Percentiles rank a stretch among this genome's conserved stretches.
Conservation (phyloP, 495 filamentous ascomycete genomes). For the Alectoria sarmentosa region DNA sequence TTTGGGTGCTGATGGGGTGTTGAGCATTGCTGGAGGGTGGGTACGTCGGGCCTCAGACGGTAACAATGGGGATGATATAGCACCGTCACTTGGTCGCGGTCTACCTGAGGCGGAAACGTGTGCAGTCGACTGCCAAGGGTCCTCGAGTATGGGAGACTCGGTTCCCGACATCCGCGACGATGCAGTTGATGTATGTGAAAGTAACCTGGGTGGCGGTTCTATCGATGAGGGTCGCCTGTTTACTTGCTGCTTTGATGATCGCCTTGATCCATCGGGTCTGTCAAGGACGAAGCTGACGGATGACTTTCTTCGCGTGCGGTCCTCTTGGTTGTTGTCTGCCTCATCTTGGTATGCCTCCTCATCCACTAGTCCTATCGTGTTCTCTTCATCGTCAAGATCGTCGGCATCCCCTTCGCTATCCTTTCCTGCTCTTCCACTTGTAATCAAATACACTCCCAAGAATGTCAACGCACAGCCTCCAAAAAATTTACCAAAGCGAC, state of each 20-base stretch:
- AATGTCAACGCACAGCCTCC: constrained; percentile 89
- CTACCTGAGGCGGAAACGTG: constrained; percentile 8
- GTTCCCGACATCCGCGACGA: constrained; percentile 5
- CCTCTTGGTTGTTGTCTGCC: constrained; percentile 28
- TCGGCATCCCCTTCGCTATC: constrained; percentile 42
- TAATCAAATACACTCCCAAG: constrained; percentile 89
- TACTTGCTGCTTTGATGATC: constrained; percentile 15
- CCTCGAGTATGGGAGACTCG: constrained; percentile 14
- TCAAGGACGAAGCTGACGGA: constrained; percentile 21
- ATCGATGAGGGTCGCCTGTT: not conserved
- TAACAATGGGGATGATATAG: constrained; percentile 23
- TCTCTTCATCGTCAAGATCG: constrained; percentile 40
- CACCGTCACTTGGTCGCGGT: constrained; percentile 17
- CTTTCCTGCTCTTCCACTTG: constrained; percentile 47
- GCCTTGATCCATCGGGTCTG: constrained; percentile 11
- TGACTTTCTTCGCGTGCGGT: constrained; percentile 21
- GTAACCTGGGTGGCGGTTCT: constrained; percentile 12
- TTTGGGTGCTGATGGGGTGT: constrained; percentile 19
- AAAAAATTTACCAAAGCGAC: constrained; percentile 72
- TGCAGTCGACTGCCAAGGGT: constrained; percentile 19
- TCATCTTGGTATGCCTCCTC: constrained; percentile 40
- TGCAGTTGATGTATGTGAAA: constrained; percentile 15
- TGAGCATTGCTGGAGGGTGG: constrained; percentile 26
- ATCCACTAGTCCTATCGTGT: constrained; percentile 40
- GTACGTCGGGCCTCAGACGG: constrained; percentile 34